A percentile compares a stretch with the other conserved stretches of the same genome.
Conservation (phyloP, 306 rosid species). For the Prosopis cineraria region DNA sequence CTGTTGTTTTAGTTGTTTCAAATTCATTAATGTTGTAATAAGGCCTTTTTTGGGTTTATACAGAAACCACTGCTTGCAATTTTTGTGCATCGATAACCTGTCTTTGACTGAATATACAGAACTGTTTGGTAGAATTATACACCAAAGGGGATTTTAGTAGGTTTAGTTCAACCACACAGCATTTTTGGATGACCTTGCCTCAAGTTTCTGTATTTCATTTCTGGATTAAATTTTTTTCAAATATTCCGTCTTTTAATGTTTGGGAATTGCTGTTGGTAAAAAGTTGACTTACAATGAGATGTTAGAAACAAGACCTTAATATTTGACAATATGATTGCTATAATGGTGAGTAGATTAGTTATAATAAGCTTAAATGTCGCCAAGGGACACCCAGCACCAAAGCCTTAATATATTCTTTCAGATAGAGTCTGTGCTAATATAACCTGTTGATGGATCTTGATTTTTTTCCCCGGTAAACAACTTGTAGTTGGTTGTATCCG, state of each 20-base stretch:
- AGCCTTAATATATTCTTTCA: slow-evolving; percentile 7
- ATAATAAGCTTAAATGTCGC: no score
- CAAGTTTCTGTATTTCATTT: not conserved
- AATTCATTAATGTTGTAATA: not conserved
- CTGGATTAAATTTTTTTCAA: not conserved
- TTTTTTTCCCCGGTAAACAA: slow-evolving; percentile 1
- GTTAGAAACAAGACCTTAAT: not conserved
- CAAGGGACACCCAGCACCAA: no score
- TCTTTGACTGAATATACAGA: not conserved
- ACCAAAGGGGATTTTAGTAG: not conserved
- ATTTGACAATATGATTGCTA: not conserved
- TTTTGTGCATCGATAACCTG: not conserved
- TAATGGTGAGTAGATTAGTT: not conserved
- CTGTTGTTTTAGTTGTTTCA: not conserved
- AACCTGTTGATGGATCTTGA: slow-evolving; percentile 2
- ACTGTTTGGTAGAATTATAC: not conserved
- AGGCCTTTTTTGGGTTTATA: not conserved
- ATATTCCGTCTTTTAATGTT: not conserved
- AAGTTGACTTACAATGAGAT: not conserved
- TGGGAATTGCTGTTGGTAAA: not conserved
- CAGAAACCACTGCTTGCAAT: not conserved
- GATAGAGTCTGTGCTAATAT: not conserved
- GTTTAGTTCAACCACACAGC: not conserved
- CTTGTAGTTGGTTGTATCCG: not conserved
- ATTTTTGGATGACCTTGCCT: not conserved